These are phyloP conservation scores for Exophiala viscosa DNA, from an alignment of 2,329 filamentous ascomycete genomes.

Conservation along the genomic window DNA sequence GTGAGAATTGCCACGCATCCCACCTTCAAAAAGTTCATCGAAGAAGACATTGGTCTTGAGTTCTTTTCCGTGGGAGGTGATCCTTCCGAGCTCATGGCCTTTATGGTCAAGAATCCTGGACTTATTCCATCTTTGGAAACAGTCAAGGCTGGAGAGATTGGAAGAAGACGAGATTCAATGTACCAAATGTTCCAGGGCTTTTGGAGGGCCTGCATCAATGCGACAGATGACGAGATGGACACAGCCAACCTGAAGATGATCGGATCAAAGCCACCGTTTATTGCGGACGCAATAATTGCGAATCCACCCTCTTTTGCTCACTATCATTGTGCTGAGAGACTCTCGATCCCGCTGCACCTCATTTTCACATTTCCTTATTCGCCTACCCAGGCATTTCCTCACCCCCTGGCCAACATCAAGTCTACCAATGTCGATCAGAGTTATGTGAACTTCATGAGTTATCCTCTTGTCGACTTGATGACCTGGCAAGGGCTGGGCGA, in stretches of 20 bases:
- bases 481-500: slow-evolving; percentile 58
- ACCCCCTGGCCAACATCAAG: slow-evolving; percentile 73
- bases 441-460: slow-evolving; percentile 77
- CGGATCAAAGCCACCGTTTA: slow-evolving; percentile 47
- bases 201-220: slow-evolving; percentile 69
- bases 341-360: slow-evolving; percentile 36
- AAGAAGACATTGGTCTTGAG: slow-evolving; percentile 68
- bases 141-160: slow-evolving; percentile 69
- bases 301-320: slow-evolving; percentile 40
- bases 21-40: slow-evolving; percentile 70
- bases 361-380: slow-evolving; percentile 61
- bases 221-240: slow-evolving; percentile 64
- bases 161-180: slow-evolving; percentile 64
- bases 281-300: slow-evolving; percentile 38
- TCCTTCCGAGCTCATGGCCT: slow-evolving; percentile 77
- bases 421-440: slow-evolving; percentile 66
- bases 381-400: slow-evolving; percentile 67
- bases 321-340: slow-evolving; percentile 35
- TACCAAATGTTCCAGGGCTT: slow-evolving; percentile 79
- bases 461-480: slow-evolving; percentile 76
- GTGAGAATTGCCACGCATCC: slow-evolving; percentile 77
- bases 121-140: slow-evolving; percentile 71
- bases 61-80: slow-evolving; percentile 79
- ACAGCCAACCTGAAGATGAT: slow-evolving; percentile 61
- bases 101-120: slow-evolving; percentile 78